phyloP scores from a whole-genome alignment of 345 rosid species.

The Murraya koenigii region DNA sequence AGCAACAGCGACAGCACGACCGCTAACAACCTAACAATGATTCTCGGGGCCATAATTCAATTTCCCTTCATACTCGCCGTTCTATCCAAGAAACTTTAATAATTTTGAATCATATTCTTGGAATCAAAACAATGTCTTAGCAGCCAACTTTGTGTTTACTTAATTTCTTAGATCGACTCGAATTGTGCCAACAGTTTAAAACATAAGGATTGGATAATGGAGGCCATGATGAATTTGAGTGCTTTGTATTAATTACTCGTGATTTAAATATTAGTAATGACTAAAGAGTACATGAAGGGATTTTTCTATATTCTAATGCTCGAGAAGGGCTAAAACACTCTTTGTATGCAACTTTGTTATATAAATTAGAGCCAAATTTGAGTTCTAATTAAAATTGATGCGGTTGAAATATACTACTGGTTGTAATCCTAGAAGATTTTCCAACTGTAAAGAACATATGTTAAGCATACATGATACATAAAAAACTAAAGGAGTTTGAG shows the following conservation, averaged over 20 bases:
- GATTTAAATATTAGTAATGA: background rate
- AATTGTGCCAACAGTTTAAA: no score
- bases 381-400: background rate
- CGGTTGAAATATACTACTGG: no score
- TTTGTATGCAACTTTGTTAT: no score
- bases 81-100: background rate
- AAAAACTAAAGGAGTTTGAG: background rate
- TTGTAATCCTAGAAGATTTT: background rate
- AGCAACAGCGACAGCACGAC: background rate
- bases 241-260: background rate
- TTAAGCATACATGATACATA: background rate
- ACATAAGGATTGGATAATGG: no score
- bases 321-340: background rate
- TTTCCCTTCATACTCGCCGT: background rate
- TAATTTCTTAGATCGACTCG: background rate
- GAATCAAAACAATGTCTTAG: background rate
- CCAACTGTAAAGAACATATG: background rate
- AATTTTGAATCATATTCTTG: background rate
- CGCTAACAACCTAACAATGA: background rate
- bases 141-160: background rate
- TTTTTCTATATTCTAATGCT: background rate
- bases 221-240: background rate
- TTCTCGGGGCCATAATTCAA: background rate
- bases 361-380: no score
- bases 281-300: background rate